phyloP scores from a whole-genome alignment of 2,329 filamentous ascomycete species.

The Venturia carpophila region DNA sequence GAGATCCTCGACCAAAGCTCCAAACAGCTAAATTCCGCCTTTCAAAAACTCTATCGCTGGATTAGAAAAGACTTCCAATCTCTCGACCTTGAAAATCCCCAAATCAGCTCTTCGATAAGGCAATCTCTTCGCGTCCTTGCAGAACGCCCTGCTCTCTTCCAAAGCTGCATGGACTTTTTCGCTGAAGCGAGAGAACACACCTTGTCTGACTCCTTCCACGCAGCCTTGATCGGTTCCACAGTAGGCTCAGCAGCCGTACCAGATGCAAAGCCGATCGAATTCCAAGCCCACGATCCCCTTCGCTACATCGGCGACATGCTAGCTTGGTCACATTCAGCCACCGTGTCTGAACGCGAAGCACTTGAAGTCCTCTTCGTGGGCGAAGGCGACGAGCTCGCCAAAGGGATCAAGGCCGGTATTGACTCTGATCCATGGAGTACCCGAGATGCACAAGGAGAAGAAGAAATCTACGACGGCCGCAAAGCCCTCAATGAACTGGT shows the following conservation, averaged over 20 bases:
- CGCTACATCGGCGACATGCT: constrained; percentile 96
- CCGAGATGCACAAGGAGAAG: constrained; percentile 32
- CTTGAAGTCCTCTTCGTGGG: constrained; percentile 85
- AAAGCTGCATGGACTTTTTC: constrained; percentile 88
- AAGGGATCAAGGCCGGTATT: constrained; percentile 68
- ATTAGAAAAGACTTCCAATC: constrained; percentile 88
- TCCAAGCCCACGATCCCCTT: constrained; percentile 83
- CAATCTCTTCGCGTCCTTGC: constrained; percentile 78
- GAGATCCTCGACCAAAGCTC: constrained; percentile 90
- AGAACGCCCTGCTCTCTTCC: constrained; percentile 82
- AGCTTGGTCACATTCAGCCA: constrained; percentile 89
- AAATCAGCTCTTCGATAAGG: constrained; percentile 78
- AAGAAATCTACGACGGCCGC: constrained; percentile 61
- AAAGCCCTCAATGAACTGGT: constrained; percentile 80
- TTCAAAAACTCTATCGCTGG: constrained; percentile 95
- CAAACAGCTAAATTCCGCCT: constrained; percentile 77
- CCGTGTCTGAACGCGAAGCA: constrained; percentile 88
- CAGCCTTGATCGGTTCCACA: constrained; percentile 70
- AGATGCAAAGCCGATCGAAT: constrained; percentile 76
- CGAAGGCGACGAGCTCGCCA: constrained; percentile 81
- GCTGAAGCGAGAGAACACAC: constrained; percentile 82
- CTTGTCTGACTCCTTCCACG: constrained; percentile 81
- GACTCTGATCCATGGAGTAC: constrained; percentile 79
- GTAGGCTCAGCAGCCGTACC: constrained; percentile 32
- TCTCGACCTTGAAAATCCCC: constrained; percentile 86